Base-by-base conservation (phyloP, 192 early-diverging fungal genomes). In the Diversispora epigaea region DNA sequence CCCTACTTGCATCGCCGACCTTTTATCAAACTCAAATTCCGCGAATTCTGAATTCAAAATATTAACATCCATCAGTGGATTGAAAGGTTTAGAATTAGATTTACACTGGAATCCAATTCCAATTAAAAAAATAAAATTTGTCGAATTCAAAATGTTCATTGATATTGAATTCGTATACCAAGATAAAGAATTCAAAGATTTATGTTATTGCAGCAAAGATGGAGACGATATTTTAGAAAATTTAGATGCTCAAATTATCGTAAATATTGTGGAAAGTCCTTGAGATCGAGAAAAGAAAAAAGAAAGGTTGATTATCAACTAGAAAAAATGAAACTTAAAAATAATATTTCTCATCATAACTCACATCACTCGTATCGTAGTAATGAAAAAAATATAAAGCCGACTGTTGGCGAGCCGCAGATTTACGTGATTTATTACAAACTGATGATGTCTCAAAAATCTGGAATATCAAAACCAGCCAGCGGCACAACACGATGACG, bases 61-160 rank as follows among this genome's bases (percentile, higher is more conserved):
- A 12, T 21, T 72, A 19, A 3, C n/a, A 19, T 21, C 55, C 0
- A 43, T 71, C 19, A 14, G 22, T 71, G 69, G 69, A 25, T 21
- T 63, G 7, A 74, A 74, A 65, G 17, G 17, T 50, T 54, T 74
- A 12, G 73, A 74, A 39, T 43, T 64, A n/a, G 47, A 49, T 17
- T 64, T 75, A 21, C 62, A 62, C 54, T 75, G 73, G 73, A 65
- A 75, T 64, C 73, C 73, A 47, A 65, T 75, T 12, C 73, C 73
- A 47, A 65, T 75, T 12, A 75, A 75, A 60, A 54, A 55, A 4
- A 0, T 41, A 10, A 15, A 22, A 10, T 40, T n/a, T 1, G 15
- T 43, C 3, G 40, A 43, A 45, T 62, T 75, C 9, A 15, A 50
- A 40, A 4, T 54, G 52, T 43, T 64, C 17, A 1, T 60, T 40